A percentile compares a stretch with the other conserved stretches of the same genome.
Conservation (phyloP, 116 monocot species). For the Trichopus zeylanicus region DNA sequence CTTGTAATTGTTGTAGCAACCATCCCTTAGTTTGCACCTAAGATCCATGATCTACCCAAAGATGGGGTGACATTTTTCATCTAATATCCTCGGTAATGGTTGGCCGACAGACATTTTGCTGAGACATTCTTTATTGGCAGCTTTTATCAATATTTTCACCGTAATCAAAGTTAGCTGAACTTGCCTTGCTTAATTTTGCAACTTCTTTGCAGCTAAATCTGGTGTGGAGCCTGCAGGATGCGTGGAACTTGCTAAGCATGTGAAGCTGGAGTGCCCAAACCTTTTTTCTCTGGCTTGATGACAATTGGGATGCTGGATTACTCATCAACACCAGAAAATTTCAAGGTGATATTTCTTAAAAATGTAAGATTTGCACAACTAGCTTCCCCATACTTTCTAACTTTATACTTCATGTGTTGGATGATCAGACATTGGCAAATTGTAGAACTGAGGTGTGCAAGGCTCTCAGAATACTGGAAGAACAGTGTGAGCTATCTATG, state of each 20-base stretch:
- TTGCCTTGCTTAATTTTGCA: background rate
- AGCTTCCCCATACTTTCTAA: too few species aligned
- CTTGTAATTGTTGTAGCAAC: too few species aligned
- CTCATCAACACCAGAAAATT: constrained; percentile 94
- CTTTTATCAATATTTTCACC: too few species aligned
- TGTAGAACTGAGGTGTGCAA: constrained; percentile 72
- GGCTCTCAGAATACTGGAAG: constrained; percentile 60
- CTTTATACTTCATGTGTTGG: background rate
- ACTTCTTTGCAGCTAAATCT: constrained; percentile 72
- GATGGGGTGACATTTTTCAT: too few species aligned
- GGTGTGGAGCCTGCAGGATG: constrained; percentile 82
- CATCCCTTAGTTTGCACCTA: too few species aligned
- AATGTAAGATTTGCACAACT: background rate
- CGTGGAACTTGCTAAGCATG: constrained; percentile 72
- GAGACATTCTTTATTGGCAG: too few species aligned
- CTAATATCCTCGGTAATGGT: too few species aligned
- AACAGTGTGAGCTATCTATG: constrained; percentile 91
- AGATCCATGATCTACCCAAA: too few species aligned
- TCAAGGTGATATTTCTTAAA: constrained; percentile 34
- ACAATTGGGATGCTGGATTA: constrained; percentile 99
- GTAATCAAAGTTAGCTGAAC: background rate
- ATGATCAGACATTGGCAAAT: constrained; percentile 46
- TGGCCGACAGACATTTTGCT: too few species aligned
- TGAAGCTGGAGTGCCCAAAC: constrained; percentile 70
- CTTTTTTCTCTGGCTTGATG: constrained; percentile 94